Conservation (phyloP, 2,329 filamentous ascomycete genomes). For the Fusarium transvaalense region DNA sequence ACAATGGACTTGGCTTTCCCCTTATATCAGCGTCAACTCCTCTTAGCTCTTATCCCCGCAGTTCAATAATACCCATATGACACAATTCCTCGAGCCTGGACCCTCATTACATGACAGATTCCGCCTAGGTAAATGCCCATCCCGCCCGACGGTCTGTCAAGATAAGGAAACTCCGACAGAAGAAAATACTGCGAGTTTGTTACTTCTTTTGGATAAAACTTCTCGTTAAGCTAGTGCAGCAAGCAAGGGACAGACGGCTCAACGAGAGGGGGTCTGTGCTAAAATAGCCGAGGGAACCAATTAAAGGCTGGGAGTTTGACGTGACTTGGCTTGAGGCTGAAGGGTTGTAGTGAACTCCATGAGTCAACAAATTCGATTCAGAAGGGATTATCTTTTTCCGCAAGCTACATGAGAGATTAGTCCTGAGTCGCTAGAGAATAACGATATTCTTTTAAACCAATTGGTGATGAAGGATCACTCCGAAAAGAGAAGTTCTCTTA, state of each 20-base stretch:
- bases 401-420: neutral
- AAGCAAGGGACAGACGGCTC: neutral
- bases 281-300: constrained; percentile 38
- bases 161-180: neutral
- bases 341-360: neutral
- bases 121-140: neutral
- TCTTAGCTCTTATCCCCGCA: neutral
- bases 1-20: neutral
- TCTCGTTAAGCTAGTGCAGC: neutral
- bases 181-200: neutral
- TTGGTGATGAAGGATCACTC: neutral
- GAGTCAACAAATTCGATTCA: neutral
- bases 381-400: neutral
- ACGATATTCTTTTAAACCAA: neutral
- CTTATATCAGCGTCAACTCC: constrained; percentile 13
- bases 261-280: constrained; percentile 1
- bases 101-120: neutral
- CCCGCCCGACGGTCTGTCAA: neutral
- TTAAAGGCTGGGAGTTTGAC: neutral
- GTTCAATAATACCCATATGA: neutral
- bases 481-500: neutral
- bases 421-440: neutral
- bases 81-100: neutral
- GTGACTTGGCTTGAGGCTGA: neutral
- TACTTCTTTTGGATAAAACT: neutral